Evolutionary conservation across 768 basidiomycete genomes (phyloP).

Genomic region (Mycena rebaudengoi): DNA sequence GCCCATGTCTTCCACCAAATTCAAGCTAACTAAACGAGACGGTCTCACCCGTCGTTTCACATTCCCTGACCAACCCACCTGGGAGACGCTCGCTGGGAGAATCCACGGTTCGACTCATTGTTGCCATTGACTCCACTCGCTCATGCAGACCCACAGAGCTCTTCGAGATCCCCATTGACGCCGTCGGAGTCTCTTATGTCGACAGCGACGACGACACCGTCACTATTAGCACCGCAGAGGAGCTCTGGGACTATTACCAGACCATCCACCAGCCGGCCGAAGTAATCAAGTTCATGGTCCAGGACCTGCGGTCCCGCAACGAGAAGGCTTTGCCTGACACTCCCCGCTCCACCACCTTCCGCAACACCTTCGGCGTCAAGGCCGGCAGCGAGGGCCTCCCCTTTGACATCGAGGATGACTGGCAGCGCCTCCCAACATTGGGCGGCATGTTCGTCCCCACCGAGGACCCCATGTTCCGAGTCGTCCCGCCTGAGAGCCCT

Average conservation of each 20-base stretch:
- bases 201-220: slow-evolving; percentile 81
- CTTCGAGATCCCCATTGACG: slow-evolving; percentile 63
- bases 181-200: slow-evolving; percentile 74
- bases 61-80: slow-evolving; percentile 61
- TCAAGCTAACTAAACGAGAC: slow-evolving; percentile 71
- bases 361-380: slow-evolving; percentile 66
- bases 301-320: slow-evolving; percentile 59
- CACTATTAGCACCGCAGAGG: slow-evolving; percentile 78
- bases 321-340: slow-evolving; percentile 42
- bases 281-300: slow-evolving; percentile 67
- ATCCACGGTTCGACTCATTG: too few relatives aligned
- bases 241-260: slow-evolving; percentile 77
- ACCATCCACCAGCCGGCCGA: slow-evolving; percentile 40
- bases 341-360: slow-evolving; percentile 42
- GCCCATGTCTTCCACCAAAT: slow-evolving; percentile 58
- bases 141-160: too few relatives aligned
- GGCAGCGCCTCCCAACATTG: slow-evolving; percentile 64
- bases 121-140: too few relatives aligned
- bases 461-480: slow-evolving; percentile 32
- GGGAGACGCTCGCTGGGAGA: slow-evolving; percentile 64
- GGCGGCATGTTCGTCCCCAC: slow-evolving; percentile 49
- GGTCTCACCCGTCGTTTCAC: slow-evolving; percentile 67
- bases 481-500: slow-evolving; percentile 53
- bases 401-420: slow-evolving; percentile 64
- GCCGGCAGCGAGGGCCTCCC: slow-evolving; percentile 52